Percentiles rank a stretch among this genome's conserved stretches.
Conservation (phyloP, 306 rosid species). For the Cotoneaster glaucophyllus region DNA sequence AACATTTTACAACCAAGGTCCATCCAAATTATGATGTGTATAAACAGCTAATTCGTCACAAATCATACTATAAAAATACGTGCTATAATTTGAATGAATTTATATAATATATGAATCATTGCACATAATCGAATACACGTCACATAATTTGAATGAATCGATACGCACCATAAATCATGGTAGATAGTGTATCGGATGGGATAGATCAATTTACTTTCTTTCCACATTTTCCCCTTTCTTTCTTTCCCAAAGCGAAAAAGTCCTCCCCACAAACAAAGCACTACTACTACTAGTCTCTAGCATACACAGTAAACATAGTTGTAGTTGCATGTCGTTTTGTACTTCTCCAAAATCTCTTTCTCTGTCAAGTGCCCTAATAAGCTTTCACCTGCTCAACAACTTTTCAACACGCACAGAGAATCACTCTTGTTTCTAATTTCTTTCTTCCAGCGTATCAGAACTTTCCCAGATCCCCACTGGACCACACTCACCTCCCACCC, state of each 20-base stretch:
- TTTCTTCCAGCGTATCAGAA: background rate
- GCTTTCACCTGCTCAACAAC: background rate
- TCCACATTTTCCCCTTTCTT: background rate
- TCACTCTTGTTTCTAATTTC: background rate
- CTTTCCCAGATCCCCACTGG: background rate
- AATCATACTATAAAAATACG: too few relatives aligned
- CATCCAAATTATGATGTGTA: too few relatives aligned
- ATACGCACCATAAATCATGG: too few relatives aligned
- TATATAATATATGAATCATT: too few relatives aligned
- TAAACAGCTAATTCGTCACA: too few relatives aligned
- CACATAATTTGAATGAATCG: too few relatives aligned
- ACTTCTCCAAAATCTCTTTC: background rate
- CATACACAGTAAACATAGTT: constrained; percentile 3
- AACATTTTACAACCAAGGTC: too few relatives aligned
- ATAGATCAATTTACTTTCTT: too few relatives aligned
- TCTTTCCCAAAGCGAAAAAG: background rate
- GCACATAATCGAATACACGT: too few relatives aligned
- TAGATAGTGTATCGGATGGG: too few relatives aligned
- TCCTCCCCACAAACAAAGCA: background rate
- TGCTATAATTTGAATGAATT: too few relatives aligned
- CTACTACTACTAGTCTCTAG: too few relatives aligned
- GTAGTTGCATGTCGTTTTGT: constrained; percentile 1
- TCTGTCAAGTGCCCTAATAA: background rate
- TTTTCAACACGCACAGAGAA: background rate
- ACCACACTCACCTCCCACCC: background rate